Conservation (phyloP, 176 grass and related monocot species). For the Neostapfia colusana region DNA sequence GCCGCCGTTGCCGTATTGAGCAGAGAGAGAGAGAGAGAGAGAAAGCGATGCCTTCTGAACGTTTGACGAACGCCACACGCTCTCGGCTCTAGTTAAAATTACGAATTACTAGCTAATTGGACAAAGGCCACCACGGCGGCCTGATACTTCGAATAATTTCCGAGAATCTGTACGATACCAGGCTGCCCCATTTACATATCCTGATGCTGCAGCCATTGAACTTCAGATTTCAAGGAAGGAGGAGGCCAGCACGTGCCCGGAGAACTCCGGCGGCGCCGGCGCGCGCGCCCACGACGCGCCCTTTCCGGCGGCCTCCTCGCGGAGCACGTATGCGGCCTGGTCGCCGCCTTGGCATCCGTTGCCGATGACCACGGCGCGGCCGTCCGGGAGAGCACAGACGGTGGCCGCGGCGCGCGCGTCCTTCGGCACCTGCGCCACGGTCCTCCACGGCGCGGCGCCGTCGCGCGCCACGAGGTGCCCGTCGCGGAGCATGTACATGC, state of each 20-base stretch:
- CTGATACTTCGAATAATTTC: not conserved
- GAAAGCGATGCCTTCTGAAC: not conserved
- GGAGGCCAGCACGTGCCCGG: slow-evolving; percentile 68
- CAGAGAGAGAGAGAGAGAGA: too few species aligned
- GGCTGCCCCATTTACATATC: too few species aligned
- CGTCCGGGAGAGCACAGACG: slow-evolving; percentile 36
- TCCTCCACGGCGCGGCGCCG: slow-evolving; percentile 41
- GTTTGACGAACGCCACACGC: not conserved
- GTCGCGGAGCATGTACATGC: slow-evolving; percentile 62
- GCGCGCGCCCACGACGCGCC: slow-evolving; percentile 46
- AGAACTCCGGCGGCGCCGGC: slow-evolving; percentile 48
- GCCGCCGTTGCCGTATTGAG: not conserved
- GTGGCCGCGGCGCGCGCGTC: slow-evolving; percentile 46
- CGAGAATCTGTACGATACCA: not conserved
- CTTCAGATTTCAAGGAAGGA: slow-evolving; percentile 64
- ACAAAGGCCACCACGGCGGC: not conserved
- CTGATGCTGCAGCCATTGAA: too few species aligned
- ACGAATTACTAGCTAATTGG: not conserved
- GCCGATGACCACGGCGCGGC: slow-evolving; percentile 59
- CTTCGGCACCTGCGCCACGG: slow-evolving; percentile 56
- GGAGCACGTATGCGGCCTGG: slow-evolving; percentile 52
- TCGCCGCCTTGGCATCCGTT: slow-evolving; percentile 55
- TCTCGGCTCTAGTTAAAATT: not conserved
- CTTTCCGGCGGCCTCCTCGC: slow-evolving; percentile 40
- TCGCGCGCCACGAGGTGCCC: slow-evolving; percentile 54